Conservation (phyloP, 1,284 basidiomycete species). For the Marasmius fiardii region DNA sequence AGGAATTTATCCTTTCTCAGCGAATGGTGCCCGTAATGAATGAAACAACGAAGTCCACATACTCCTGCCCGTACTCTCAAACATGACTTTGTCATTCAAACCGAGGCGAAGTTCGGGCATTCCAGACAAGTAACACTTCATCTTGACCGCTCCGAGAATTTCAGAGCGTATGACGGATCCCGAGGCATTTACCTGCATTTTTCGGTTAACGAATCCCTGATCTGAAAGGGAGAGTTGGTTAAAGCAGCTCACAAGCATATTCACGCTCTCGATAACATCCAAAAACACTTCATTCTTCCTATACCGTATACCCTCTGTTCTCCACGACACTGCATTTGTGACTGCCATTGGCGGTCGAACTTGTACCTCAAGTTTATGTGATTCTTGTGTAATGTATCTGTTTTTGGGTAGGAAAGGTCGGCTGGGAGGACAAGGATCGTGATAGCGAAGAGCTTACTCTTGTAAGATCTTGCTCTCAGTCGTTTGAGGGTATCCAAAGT, state of each 20-base stretch:
- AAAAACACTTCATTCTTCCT: conserved; percentile 99
- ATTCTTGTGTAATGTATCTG: conserved; percentile 99
- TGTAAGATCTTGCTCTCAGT: conserved; percentile 99
- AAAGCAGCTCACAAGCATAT: conserved; percentile 74
- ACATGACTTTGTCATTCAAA: conserved; percentile 99
- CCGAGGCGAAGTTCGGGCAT: conserved; percentile 98
- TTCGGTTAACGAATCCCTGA: conserved; percentile 8
- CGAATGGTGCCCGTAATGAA: neutral
- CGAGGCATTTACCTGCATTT: conserved; percentile 88
- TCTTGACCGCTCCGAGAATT: conserved; percentile 96
- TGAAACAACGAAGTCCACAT: conserved; percentile 28
- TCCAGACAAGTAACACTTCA: conserved; percentile 99
- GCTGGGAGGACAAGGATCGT: neutral
- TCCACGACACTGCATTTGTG: conserved; percentile 98
- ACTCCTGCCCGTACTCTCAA: conserved; percentile 95
- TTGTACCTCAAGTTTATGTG: conserved; percentile 97
- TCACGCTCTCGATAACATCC: conserved; percentile 97
- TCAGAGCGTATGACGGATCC: conserved; percentile 98
- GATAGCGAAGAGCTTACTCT: conserved; percentile 57
- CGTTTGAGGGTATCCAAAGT: conserved; percentile 98
- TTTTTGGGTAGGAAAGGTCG: neutral
- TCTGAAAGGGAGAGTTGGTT: neutral
- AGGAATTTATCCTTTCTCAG: conserved; percentile 7
- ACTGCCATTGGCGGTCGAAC: conserved; percentile 96
- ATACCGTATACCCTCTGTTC: conserved; percentile 97